Percentiles rank a stretch among this genome's conserved stretches.
These are phyloP conservation scores for Penicillium parvum DNA, from an alignment of 495 filamentous ascomycete genomes.

Conservation along the genomic window DNA sequence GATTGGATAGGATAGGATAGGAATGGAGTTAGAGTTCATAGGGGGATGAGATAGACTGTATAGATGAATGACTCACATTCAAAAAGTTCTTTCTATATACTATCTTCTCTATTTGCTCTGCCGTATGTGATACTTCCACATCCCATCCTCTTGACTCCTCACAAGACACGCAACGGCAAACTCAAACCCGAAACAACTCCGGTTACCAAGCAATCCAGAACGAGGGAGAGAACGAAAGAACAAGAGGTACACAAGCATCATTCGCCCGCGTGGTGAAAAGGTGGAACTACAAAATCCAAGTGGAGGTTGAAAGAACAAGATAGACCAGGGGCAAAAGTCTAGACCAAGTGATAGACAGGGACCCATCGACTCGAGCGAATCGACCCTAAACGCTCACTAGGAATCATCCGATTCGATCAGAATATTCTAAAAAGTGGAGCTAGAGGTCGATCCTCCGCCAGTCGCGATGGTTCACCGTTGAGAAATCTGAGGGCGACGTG, in stretches of 20 bases:
- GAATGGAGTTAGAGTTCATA: conserved; percentile 5
- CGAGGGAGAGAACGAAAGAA: background rate
- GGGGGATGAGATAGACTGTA: conserved; percentile 19
- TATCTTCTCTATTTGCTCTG: background rate
- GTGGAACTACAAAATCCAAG: background rate
- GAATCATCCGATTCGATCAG: conserved; percentile 10
- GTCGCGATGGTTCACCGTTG: background rate
- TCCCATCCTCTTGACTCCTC: too few relatives aligned
- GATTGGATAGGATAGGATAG: conserved; percentile 8
- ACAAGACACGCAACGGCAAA: background rate
- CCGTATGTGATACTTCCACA: background rate
- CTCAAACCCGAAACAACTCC: background rate
- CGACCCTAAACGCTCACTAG: background rate
- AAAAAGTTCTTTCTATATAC: background rate
- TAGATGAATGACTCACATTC: conserved; percentile 14
- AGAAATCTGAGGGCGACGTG: background rate
- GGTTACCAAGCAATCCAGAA: background rate
- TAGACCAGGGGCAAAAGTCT: conserved; percentile 1
- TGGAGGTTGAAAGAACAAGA: background rate
- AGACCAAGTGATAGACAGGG: conserved; percentile 21
- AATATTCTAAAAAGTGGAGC: background rate
- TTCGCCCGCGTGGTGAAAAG: background rate
- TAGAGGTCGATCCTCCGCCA: background rate
- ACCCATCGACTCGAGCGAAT: conserved; percentile 2
- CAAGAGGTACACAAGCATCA: background rate